Conservation (phyloP, 371 early-diverging fungal genomes). For the Basidiobolus heterosporus region DNA sequence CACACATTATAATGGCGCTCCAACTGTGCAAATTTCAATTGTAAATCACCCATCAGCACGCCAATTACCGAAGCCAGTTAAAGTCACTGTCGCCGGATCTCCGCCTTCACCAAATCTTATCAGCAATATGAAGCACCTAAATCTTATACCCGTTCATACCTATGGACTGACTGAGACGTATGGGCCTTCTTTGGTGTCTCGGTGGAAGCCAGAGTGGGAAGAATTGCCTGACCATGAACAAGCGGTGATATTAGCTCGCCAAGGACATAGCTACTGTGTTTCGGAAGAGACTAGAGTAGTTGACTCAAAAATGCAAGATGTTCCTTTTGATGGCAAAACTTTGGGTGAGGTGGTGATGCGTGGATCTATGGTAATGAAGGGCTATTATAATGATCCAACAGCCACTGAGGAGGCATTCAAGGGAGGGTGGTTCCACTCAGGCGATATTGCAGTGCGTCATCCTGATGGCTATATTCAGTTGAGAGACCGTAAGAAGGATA, state of each 20-base stretch:
- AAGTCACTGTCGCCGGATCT: conserved; percentile 36
- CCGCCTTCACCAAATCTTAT: conserved; percentile 36
- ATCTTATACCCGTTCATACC: conserved; percentile 35
- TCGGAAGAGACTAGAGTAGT: conserved; percentile 40
- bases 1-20: conserved; percentile 46
- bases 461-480: conserved; percentile 46
- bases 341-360: conserved; percentile 48
- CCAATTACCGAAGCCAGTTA: conserved; percentile 20
- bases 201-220: too few relatives aligned
- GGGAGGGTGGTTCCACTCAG: conserved; percentile 46
- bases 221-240: conserved; percentile 15
- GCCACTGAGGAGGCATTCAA: conserved; percentile 42
- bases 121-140: conserved; percentile 24
- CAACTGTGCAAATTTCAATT: conserved; percentile 46
- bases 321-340: conserved; percentile 30
- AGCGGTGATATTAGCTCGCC: conserved; percentile 26
- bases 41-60: conserved; percentile 30
- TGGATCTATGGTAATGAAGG: conserved; percentile 46
- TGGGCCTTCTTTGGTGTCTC: conserved; percentile 21
- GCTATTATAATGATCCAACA: conserved; percentile 30
- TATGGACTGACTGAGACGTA: conserved; percentile 57
- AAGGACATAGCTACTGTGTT: conserved; percentile 32
- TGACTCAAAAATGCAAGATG: conserved; percentile 27
- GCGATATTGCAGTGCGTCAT: conserved; percentile 47
- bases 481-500: conserved; percentile 47